phyloP scores from a whole-genome alignment of 352 stramenopile genomes.

The Globisporangium perplexum region DNA sequence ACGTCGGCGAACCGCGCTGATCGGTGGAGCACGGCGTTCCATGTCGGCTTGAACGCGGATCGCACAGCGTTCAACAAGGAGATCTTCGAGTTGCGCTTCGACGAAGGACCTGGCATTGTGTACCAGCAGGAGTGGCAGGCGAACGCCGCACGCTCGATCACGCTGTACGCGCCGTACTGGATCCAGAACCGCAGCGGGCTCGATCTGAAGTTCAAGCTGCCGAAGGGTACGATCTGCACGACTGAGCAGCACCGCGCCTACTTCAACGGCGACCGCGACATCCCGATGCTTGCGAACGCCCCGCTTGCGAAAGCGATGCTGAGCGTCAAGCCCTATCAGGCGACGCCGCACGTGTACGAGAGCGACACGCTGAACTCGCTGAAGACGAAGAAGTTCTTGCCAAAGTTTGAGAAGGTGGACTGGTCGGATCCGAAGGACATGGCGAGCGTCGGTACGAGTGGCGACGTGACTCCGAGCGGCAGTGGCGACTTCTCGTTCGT shows the following conservation, averaged over 20 bases:
- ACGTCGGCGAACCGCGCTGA: conserved; percentile 36
- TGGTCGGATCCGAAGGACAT: conserved; percentile 76
- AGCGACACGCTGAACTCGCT: conserved; percentile 36
- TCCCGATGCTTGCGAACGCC: conserved; percentile 61
- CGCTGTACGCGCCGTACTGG: conserved; percentile 75
- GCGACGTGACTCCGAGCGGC: conserved; percentile 44
- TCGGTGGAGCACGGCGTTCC: conserved; percentile 59
- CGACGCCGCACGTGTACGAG: conserved; percentile 53
- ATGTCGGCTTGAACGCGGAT: conserved; percentile 45
- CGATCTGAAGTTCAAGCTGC: conserved; percentile 61
- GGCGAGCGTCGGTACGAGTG: conserved; percentile 65
- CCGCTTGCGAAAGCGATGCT: conserved; percentile 61
- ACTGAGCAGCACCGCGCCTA: conserved; percentile 65
- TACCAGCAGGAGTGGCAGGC: conserved; percentile 64
- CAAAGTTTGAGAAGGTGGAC: conserved; percentile 59
- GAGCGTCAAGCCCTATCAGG: conserved; percentile 60
- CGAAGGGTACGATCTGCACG: conserved; percentile 48
- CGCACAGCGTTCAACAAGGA: conserved; percentile 45
- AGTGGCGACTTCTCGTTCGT: conserved; percentile 60
- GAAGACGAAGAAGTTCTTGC: conserved; percentile 67
- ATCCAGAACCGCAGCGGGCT: conserved; percentile 82
- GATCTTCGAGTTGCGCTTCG: conserved; percentile 57
- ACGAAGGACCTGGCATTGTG: conserved; percentile 53
- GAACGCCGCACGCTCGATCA: conserved; percentile 52
- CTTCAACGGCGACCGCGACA: conserved; percentile 54